A percentile compares a stretch with the other conserved stretches of the same genome.
These are phyloP conservation scores for Fusarium agapanthi DNA, from an alignment of 2,329 filamentous ascomycete genomes.

Conservation along the genomic window DNA sequence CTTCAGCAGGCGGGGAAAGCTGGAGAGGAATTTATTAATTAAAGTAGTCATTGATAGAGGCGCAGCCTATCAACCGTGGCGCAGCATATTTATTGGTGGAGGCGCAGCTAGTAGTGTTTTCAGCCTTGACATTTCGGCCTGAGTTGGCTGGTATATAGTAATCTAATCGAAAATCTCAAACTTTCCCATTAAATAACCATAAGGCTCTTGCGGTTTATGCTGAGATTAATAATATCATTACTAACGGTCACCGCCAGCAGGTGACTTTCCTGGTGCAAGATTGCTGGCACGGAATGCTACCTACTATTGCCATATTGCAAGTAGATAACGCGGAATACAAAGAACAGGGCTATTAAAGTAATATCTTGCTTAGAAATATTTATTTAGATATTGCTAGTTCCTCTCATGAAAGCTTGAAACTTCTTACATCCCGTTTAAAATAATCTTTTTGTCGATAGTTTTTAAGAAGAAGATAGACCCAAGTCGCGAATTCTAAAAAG, in stretches of 20 bases:
- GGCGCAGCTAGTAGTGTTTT: background rate
- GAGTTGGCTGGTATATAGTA: fast-evolving
- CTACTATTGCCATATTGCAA: no score
- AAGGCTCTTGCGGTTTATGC: no score
- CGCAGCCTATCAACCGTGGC: background rate
- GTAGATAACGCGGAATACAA: no score
- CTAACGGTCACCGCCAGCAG: no score
- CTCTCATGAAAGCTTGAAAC: background rate
- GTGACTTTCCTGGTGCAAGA: no score
- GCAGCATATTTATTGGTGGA: background rate
- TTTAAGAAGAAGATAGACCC: background rate
- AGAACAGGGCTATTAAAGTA: no score
- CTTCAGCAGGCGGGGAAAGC: background rate
- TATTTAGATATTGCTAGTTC: fast-evolving
- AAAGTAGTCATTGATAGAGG: background rate
- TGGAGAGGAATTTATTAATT: background rate
- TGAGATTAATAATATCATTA: no score
- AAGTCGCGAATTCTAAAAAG: background rate
- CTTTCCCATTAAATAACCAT: fast-evolving
- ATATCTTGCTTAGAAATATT: fast-evolving
- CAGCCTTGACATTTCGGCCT: background rate
- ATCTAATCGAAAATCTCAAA: fast-evolving
- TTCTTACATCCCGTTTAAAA: background rate
- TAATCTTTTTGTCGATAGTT: background rate
- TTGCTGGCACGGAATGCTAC: fast-evolving